Percentiles rank a stretch among this genome's conserved stretches.
Evolutionary conservation across 2,329 filamentous ascomycete genomes (phyloP).

Genomic region (Colletotrichum sp.): DNA sequence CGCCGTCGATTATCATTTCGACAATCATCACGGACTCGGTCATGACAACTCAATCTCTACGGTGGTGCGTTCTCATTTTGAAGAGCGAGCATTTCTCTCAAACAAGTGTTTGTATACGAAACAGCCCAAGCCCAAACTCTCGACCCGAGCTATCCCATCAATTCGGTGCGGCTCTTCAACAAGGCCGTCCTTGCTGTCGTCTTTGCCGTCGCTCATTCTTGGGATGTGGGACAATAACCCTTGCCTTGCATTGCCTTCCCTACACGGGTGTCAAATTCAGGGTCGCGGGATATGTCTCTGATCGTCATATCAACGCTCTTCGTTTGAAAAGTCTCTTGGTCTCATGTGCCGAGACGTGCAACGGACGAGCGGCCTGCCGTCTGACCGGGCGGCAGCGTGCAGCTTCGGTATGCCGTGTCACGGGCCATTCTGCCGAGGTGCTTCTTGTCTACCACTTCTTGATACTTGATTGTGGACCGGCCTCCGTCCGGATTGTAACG

Average conservation of each 20-base stretch:
- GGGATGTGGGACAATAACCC: neutral
- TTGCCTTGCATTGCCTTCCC: neutral
- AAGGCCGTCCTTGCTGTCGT: neutral
- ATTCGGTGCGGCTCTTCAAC: neutral
- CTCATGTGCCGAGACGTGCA: constrained; percentile 8
- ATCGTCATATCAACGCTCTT: neutral
- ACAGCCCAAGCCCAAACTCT: neutral
- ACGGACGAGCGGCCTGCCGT: neutral
- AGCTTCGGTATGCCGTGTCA: neutral
- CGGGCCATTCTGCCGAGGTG: neutral
- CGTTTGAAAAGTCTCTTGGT: neutral
- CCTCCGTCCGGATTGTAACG: neutral
- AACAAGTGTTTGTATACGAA: neutral
- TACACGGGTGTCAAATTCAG: neutral
- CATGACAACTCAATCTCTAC: neutral
- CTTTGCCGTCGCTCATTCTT: neutral
- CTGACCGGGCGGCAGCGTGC: neutral
- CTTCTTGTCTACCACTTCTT: neutral
- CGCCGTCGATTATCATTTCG: neutral
- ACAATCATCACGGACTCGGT: neutral
- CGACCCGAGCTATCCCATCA: neutral
- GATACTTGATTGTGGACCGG: neutral
- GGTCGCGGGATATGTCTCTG: neutral
- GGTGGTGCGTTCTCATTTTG: neutral
- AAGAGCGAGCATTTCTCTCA: neutral